Base-by-base conservation (phyloP, 2,329 filamentous ascomycete species). In the Calonectria pauciramosa region DNA sequence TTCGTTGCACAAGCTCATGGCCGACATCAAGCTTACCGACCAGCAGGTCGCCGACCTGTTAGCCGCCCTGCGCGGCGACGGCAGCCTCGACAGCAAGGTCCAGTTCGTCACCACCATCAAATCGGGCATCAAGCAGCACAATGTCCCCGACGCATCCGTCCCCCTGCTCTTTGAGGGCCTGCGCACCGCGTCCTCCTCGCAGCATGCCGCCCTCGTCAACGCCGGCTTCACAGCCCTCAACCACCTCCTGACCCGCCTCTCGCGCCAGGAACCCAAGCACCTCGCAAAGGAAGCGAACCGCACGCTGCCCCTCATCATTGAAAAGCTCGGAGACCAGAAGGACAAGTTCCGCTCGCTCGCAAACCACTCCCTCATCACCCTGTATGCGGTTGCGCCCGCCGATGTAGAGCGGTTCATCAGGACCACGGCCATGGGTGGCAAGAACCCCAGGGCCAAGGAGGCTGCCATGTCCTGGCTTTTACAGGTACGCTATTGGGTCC, bases 81-180 rank as follows among this genome's bases (percentile, higher is more conserved):
- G 90, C 47, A 89, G 92, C 64, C 88, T 95, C 80, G 94, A 96
- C 81, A 86, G 89, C 67, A 96, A 96, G 83, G 90, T 95, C 77
- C 88, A 91, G 77, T 90, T 91, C 69, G 91, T 98, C 80, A 94
- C 92, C 74, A 89, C 88, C 81, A 88, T 96, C 85, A 98, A 98
- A 86, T 96, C 94, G 54, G 91, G 93, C 84, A 98, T 98, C 89
- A 98, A 98, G 85, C 96, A 98, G 85, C 94, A 94, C 83, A 96
- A 96, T 87, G 95, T 98, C 59, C 95, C 95, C 75, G 95, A 97
- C 78, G 86, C 86, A 70, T 91, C 90, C 80, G 91, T 97, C 80
- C 86, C 91, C 32, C 89, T 91, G 72, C 91, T 98, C 77, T 97
- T 98, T 86, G 95, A 98, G 75, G 94, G 93, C 77, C 89, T 97